A percentile compares a stretch with the other conserved stretches of the same genome.
These are phyloP conservation scores for Cokeromyces recurvatus DNA, from an alignment of 371 early-diverging fungal genomes.

Conservation along the genomic window DNA sequence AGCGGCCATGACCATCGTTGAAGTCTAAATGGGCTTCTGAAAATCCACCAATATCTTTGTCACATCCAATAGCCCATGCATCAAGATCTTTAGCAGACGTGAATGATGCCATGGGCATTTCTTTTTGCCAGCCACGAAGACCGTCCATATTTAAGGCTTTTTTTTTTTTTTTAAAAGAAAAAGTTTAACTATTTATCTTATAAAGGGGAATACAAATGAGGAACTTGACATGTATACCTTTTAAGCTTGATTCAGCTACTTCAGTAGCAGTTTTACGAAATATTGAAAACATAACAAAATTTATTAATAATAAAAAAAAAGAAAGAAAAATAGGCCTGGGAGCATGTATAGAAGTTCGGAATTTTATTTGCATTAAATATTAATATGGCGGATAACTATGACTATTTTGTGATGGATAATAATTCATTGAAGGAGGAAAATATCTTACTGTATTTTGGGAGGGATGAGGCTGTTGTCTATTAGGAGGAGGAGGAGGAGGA, in stretches of 20 bases:
- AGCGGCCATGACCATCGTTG: conserved; percentile 57
- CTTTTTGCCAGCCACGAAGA: conserved; percentile 58
- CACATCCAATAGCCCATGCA: conserved; percentile 82
- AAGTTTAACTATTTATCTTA: neutral
- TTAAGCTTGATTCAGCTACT: conserved; percentile 47
- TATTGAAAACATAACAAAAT: conserved; percentile 39
- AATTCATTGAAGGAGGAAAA: no score
- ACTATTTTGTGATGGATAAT: no score
- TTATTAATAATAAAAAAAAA: no score
- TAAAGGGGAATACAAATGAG: neutral
- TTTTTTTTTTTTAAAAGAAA: neutral
- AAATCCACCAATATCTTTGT: conserved; percentile 88
- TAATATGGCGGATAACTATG: no score
- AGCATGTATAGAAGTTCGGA: no score
- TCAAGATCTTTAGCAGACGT: conserved; percentile 55
- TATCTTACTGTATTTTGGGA: no score
- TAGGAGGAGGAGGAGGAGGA: no score
- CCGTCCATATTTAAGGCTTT: conserved; percentile 43
- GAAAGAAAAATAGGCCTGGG: no score
- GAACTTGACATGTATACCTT: conserved; percentile 27
- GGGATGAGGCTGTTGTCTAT: no score
- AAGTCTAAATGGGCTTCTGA: conserved; percentile 58
- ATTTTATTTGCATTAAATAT: no score
- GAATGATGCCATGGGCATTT: conserved; percentile 62
- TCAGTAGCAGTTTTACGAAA: conserved; percentile 47